Base-by-base conservation (phyloP, 352 stramenopile species). In the Blastocystis hominis region DNA sequence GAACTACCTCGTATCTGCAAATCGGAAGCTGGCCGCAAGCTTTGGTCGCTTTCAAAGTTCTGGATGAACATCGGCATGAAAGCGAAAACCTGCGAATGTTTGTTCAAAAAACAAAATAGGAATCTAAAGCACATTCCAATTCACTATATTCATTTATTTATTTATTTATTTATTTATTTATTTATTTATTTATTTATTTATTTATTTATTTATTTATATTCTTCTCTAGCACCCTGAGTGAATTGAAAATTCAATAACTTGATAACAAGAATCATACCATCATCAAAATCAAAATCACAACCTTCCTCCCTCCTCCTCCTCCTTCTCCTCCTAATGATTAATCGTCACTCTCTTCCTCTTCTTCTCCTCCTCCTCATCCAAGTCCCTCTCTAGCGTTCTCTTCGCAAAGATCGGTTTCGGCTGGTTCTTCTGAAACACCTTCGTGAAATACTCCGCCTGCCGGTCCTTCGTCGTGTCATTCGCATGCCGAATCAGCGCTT, bases 351-450 rank as follows among this genome's bases (percentile, higher is more conserved):
- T 40, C 50, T 70, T 70, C 40, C 40, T 86, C 24, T 50, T 86
- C 63, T 54, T 24, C 42, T 86, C 40, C 30, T 68, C 46, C 40
- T 86, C 76, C 53, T 86, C 76, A n/a, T 86, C 76, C 40, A 70
- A 42, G 46, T 86, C 76, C 10, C n/a, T 30, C 47, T 86, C 76
- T 44, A 86, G 42, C 40, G 76, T 86, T 17, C 76, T 10, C 30
- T 86, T 86, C 53, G 76, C 53, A 61, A 59, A 86, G 47, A 76
- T 59, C 15, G 30, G 76, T n/a, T 72, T 17, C 6, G 76, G 76
- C 6, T 70, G 40, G 30, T 86, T 86, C 76, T 86, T 86, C 30
- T 76, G 20, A 44, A 86, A 86, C 34, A 86, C 50, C 2, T 86
- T 76, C 13, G 59, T 30, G 40, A 86, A 76, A 44, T 86, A 86